Evolutionary conservation across 2,329 filamentous ascomycete species (phyloP), one percentile per base, ranked within the genome.

Genomic region (Trichoderma guizhouense): DNA sequence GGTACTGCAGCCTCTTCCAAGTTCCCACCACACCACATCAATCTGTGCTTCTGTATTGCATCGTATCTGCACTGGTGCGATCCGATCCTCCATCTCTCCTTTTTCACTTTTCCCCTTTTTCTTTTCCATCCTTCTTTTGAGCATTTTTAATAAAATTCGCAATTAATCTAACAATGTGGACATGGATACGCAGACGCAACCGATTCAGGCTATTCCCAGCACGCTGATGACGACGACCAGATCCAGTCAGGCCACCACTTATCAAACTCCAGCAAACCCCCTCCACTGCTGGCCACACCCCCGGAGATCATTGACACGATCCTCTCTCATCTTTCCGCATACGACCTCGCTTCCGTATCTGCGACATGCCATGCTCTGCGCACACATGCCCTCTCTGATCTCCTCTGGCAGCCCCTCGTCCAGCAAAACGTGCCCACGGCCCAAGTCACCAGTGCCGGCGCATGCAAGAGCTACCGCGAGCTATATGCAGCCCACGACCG

Each of bases 401-500:
- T 88, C 7, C 84, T 93, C 51, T 98, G 94, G 94, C 87, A 90
- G 57, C 82, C 84, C 1, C 85, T 92, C 21, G 88, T 97, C 14
- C 90, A 94, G 77, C 81, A 86, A 7, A 90, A 93, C 74, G 83
- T 96, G 0, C 91, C 91, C 0, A 82, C 87, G 39, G 78, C 84
- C 69, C 74, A 76, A 14, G 82, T 94, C 32, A 80, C 81, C 1
- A 84, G 85, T 1, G 84, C 90, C 0, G 86, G 85, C 7, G 90
- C 91, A 7, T 90, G 87, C 76, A 76, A 82, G 2, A 90, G 86
- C 28, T 97, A 91, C 81, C 89, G 88, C 71, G 86, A 92, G 30
- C 87, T 97, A 3, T 97, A 92, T 79, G 83, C 87, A 55, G 86
- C 90, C 24, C 92, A 96, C 79, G 88, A 96, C 74, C 91, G 92